These are phyloP conservation scores for Sugiyamaella mastotermitis DNA, from an alignment of 805 yeast species.

Conservation along the genomic window DNA sequence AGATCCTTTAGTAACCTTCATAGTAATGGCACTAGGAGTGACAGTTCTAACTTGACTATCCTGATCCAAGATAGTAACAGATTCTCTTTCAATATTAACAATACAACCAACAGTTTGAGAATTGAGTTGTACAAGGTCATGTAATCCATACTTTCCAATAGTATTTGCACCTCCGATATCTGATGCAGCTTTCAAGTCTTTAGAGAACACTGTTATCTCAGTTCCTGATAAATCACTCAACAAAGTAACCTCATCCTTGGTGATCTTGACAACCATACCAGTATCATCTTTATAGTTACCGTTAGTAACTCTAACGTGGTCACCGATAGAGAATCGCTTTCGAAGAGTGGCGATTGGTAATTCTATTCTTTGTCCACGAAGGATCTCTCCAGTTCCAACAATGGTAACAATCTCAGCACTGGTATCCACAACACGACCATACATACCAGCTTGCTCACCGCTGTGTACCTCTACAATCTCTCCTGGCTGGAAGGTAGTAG, in stretches of 20 bases:
- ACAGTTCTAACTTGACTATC: slow-evolving; percentile 71
- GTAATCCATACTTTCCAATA: slow-evolving; percentile 74
- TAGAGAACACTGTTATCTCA: slow-evolving; percentile 89
- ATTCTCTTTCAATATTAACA: slow-evolving; percentile 82
- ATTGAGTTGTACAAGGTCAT: slow-evolving; percentile 83
- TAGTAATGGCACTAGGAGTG: slow-evolving; percentile 75
- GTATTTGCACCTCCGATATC: slow-evolving; percentile 73
- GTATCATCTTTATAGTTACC: slow-evolving; percentile 93
- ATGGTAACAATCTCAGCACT: slow-evolving; percentile 56
- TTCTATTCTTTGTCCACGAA: slow-evolving; percentile 58
- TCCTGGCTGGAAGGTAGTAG: slow-evolving; percentile 77
- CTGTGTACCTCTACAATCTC: slow-evolving; percentile 86
- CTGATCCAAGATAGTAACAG: slow-evolving; percentile 71
- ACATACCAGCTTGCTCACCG: slow-evolving; percentile 90
- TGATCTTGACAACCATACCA: slow-evolving; percentile 81
- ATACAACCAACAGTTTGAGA: slow-evolving; percentile 85
- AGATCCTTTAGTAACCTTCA: slow-evolving; percentile 51
- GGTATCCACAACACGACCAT: slow-evolving; percentile 70
- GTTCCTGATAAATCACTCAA: slow-evolving; percentile 83
- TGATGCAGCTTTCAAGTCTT: slow-evolving; percentile 84
- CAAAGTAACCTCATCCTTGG: slow-evolving; percentile 73
- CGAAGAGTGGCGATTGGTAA: slow-evolving; percentile 78
- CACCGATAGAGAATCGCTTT: slow-evolving; percentile 85
- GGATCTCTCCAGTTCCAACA: slow-evolving; percentile 40
- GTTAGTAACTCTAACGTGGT: slow-evolving; percentile 85